Base-by-base conservation (phyloP, 768 basidiomycete species). In the Leccinum disarticulatum region DNA sequence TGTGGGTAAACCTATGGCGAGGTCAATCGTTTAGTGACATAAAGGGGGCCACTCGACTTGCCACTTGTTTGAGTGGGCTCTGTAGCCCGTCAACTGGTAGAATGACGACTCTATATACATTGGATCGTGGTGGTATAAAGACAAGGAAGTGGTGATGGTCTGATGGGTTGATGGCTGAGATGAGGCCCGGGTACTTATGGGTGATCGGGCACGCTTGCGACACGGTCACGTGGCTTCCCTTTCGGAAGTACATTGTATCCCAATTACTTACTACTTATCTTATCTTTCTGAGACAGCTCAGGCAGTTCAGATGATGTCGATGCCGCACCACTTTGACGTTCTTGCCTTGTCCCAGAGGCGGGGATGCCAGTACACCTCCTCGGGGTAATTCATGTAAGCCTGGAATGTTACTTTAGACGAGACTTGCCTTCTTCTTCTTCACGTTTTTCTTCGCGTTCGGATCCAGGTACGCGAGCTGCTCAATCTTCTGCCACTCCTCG, bases 381-480 rank as follows among this genome's bases (percentile, higher is more conserved):
- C 59, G 0, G 63, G 11, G 7, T 41, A 19, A 22, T 22, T 22
- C 22, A 41, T 13, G 52, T 62, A 4, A 68, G 46, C 22, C 6
- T 28, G 9, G 10, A 31, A 2, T 27, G 27, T 27, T 27, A 41
- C 4, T 6, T 2, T 4, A 35, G 7, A 56, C 2, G 52, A 22
- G 9, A 22, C 58, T 38, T 7, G 9, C 53, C 79, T 89, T 89
- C 73, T 90, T 91, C 75, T 79, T 79, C 63, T 86, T 86, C 63
- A 82, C 80, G 63, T 81, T 81, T 9, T 79, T 77, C 65, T 86
- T 84, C 0, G 82, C 83, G 54, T 83, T 87, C 0, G 84, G 84
- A 71, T 87, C 83, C 1, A 95, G 94, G 77, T 98, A 99, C 11
- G 94, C 97, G 22, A 88, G 74, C 67, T 80, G 83, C 69, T 89